These are phyloP conservation scores for Candida wancherniae DNA, from an alignment of 805 yeast species.

Conservation along the genomic window DNA sequence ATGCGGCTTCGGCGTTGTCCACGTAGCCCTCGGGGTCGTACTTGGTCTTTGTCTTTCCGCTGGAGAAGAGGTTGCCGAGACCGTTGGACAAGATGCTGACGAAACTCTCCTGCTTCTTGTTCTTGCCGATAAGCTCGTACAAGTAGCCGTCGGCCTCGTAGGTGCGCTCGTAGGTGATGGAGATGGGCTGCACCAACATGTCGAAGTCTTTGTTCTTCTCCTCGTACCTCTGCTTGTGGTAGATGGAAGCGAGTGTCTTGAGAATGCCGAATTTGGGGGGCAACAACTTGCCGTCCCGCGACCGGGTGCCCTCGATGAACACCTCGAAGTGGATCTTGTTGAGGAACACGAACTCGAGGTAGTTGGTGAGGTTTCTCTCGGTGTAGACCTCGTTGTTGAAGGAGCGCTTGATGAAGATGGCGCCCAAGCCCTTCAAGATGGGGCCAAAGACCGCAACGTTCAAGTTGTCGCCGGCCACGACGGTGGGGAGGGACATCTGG, in stretches of 20 bases:
- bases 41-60: constrained; percentile 2
- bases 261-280: constrained; percentile 60
- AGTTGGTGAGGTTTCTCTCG: constrained; percentile 43
- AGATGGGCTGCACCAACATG: constrained; percentile 45
- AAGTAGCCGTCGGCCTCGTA: constrained; percentile 53
- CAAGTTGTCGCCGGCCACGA: constrained; percentile 63
- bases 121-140: constrained; percentile 52
- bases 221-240: constrained; percentile 32
- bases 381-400: constrained; percentile 41
- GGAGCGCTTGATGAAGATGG: constrained; percentile 52
- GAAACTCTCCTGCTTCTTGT: constrained; percentile 51
- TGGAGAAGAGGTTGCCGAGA: constrained; percentile 24
- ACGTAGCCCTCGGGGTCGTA: constrained; percentile 21
- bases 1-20: constrained; percentile 24
- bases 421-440: constrained; percentile 48
- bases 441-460: constrained; percentile 54
- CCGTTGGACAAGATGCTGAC: constrained; percentile 34
- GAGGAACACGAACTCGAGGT: constrained; percentile 44
- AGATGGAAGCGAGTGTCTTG: constrained; percentile 46
- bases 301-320: constrained; percentile 63
- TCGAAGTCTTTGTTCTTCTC: constrained; percentile 23
- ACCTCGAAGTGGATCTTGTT: constrained; percentile 53
- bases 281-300: constrained; percentile 59
- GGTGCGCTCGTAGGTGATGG: constrained; percentile 57
- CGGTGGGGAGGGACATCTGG: constrained; percentile 50